Evolutionary conservation across 441 rosid species (phyloP).

Genomic region (Bruguiera hainesii): DNA sequence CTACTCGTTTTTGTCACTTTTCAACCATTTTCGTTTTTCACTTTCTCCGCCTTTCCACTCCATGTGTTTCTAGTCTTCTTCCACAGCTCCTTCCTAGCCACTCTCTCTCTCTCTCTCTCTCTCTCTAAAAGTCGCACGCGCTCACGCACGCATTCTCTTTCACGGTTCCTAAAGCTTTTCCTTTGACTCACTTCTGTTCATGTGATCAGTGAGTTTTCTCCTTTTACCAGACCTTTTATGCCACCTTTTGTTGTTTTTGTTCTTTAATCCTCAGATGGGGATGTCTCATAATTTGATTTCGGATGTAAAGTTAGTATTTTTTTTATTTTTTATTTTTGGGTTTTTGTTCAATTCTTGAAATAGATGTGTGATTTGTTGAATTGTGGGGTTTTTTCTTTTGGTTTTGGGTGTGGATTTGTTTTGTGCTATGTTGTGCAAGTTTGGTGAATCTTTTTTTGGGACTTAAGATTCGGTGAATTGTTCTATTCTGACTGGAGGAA

Average conservation of each 20-base stretch:
- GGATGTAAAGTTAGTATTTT: conserved; percentile 14
- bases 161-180: not conserved
- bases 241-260: conserved; percentile 6
- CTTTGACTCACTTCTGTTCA: conserved; percentile 20
- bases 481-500: not conserved
- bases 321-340: conserved; percentile 9
- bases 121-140: not conserved
- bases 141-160: no score
- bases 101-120: conserved; percentile 21
- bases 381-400: conserved; percentile 16
- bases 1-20: not conserved
- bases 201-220: conserved; percentile 51
- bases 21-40: conserved; percentile 7
- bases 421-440: not conserved
- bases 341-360: conserved; percentile 1
- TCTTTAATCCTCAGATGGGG: conserved; percentile 4
- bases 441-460: conserved; percentile 3
- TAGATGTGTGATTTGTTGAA: conserved; percentile 6
- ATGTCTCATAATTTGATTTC: not conserved
- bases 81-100: conserved; percentile 38
- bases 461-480: not conserved
- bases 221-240: not conserved
- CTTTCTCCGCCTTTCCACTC: conserved; percentile 14
- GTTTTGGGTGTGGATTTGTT: conserved; percentile 8
- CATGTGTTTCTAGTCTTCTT: conserved; percentile 36